Evolutionary conservation across 1,284 basidiomycete species (phyloP), one percentile per base, ranked within the genome.

Genomic region (Ganoderma multipileum): DNA sequence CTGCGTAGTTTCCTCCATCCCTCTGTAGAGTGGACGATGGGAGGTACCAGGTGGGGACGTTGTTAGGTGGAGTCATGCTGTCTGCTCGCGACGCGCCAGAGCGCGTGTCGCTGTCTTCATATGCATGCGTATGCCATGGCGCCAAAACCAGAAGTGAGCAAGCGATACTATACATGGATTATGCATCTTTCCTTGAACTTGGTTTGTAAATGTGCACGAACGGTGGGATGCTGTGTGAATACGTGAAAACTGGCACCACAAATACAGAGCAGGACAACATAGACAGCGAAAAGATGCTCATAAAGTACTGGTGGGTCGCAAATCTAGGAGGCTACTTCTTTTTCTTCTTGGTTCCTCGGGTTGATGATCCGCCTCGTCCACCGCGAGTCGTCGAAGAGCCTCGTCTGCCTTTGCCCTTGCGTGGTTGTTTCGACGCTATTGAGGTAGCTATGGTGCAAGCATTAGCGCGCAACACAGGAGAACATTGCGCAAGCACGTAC

Each of bases 401-500:
- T 61, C 74, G 65, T 61, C 74, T 66, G 2, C 71, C 66, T 50
- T 73, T 75, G 18, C 63, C 55, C 44, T 71, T 73, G 12, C 73
- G 66, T 18, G 71, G 47, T 57, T 68, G 69, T 42, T 73, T 72
- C 11, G 73, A 69, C 2, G 75, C 67, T 58, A 72, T 67, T 11
- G 75, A 72, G n/a, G 72, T 69, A 20, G 70, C 73, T 74, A n/a
- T 11, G n/a, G 28, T 2, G 9, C 6, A 42, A 1, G 23, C n/a
- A 28, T 69, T 26, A 66, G 64, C 11, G 60, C 20, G 20, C 33
- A 23, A 3, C 57, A 20, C 30, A 12, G 2, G 28, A 33, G 23
- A 6, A 6, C 64, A 67, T n/a, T 38, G 2, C 55, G 20, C 3
- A 33, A 58, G 9, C 23, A 80, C 84, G 52, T 74, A 91, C 90